Evolutionary conservation across 2,329 filamentous ascomycete species (phyloP).

Genomic region (Massarina eburnea): DNA sequence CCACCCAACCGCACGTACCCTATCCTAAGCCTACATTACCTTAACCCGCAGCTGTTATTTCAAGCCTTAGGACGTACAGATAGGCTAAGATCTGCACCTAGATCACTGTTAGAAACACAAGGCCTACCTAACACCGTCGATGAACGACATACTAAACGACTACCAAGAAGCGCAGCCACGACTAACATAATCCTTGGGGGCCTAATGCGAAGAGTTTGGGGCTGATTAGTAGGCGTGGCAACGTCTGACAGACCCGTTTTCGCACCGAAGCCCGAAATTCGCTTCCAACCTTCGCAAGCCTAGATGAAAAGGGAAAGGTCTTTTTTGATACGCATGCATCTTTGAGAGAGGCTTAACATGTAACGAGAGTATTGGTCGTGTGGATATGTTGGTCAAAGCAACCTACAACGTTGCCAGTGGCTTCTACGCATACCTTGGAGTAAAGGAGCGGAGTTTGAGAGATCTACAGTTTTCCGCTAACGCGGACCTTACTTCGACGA

Average conservation of each 20-base stretch:
- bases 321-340: no score
- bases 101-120: not conserved
- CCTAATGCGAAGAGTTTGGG: no score
- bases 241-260: not conserved
- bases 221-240: not conserved
- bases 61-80: not conserved
- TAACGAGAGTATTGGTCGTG: not conserved
- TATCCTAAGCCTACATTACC: not conserved
- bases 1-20: not conserved
- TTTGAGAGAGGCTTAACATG: not conserved
- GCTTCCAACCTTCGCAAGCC: not conserved
- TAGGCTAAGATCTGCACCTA: not conserved
- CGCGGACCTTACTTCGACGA: no score
- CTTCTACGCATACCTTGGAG: no score
- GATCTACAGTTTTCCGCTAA: no score
- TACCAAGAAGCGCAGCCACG: not conserved
- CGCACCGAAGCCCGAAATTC: not conserved
- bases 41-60: not conserved
- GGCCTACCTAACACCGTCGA: not conserved
- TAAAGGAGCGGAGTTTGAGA: no score
- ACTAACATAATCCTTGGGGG: no score
- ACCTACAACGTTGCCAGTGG: no score
- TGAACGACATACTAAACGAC: not conserved
- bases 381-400: no score
- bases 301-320: not conserved